Base-by-base conservation (phyloP, 1,284 basidiomycete genomes). In the Moniliophthora roreri region DNA sequence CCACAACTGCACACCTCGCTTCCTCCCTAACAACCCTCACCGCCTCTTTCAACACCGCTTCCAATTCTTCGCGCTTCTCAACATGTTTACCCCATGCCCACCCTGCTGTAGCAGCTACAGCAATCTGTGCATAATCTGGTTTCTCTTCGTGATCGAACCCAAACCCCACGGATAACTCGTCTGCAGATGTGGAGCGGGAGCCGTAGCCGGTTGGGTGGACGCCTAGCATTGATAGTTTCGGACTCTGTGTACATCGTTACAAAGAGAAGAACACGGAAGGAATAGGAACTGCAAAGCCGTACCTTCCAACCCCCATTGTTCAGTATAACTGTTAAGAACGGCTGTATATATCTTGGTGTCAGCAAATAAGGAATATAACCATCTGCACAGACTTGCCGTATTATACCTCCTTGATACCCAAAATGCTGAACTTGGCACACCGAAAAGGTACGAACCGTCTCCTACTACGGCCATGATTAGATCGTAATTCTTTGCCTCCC, bases 301-400 rank as follows among this genome's bases (percentile, higher is more conserved):
- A 81, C 81, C 62, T 73, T 81, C 84, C 85, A 87, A 0, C 85
- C 84, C 2, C 85, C 85, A 53, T 89, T 89, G 63, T 88, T 88
- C 24, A 89, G 66, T 0, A 89, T 71, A 56, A 89, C 71, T 0
- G 85, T 88, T 21, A 89, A 66, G 69, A 86, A 88, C 0, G 87
- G 87, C 85, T 87, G 56, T 44, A 48, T 44, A 35, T 13, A 46
- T 21, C 23, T 42, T 50, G 2, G 13, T 3, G 16, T 37, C 18
- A 50, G 23, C 11, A 23, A 10, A 26, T n/a, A 21, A 23, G 20
- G 8, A 32, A n/a, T n/a, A n/a, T n/a, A n/a, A n/a, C n/a, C 2
- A 50, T 38, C 5, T 7, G 3, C 13, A 51, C 21, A 24, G 35
- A 67, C 80, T 58, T 53, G 86, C 85, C 32, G 86, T 83, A 23